Conservation (phyloP, 139 green algal species). For the Chlorella sp. region DNA sequence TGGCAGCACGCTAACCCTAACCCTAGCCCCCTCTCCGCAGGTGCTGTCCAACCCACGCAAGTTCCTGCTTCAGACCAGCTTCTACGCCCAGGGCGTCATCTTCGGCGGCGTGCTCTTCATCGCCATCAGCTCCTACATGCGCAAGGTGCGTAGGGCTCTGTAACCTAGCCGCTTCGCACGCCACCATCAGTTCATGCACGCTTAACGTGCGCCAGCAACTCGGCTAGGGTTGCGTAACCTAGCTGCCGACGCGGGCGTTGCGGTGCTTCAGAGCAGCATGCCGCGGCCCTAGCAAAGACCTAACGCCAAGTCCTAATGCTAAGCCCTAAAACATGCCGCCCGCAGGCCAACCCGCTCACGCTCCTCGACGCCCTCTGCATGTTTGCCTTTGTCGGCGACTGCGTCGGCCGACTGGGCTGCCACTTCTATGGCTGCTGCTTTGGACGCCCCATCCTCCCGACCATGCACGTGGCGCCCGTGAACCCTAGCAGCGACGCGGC, state of each 20-base stretch:
- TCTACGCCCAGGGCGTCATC: conserved; percentile 15
- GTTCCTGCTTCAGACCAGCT: conserved; percentile 13
- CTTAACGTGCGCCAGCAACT: no score
- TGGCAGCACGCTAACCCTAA: no score
- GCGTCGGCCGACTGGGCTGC: conserved; percentile 9
- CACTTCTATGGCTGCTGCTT: conserved; percentile 22
- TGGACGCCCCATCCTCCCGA: conserved; percentile 1
- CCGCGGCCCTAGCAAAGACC: no score
- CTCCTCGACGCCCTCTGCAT: conserved; percentile 8
- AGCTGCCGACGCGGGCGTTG: no score
- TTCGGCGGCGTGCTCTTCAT: conserved; percentile 4
- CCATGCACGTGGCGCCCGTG: not conserved
- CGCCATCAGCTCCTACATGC: not conserved
- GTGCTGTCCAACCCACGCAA: conserved; percentile 10
- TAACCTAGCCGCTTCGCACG: no score
- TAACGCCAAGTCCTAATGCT: no score
- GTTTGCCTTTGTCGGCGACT: conserved; percentile 9
- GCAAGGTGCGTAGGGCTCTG: no score
- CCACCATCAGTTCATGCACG: no score
- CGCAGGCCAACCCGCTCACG: not conserved
- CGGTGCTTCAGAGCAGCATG: no score
- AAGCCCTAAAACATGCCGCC: no score
- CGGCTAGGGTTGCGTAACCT: no score
- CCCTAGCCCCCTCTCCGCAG: not conserved
- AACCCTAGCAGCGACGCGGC: not conserved